These are phyloP conservation scores for Mortierella sp. DNA, from an alignment of 371 early-diverging fungal species.

Conservation along the genomic window DNA sequence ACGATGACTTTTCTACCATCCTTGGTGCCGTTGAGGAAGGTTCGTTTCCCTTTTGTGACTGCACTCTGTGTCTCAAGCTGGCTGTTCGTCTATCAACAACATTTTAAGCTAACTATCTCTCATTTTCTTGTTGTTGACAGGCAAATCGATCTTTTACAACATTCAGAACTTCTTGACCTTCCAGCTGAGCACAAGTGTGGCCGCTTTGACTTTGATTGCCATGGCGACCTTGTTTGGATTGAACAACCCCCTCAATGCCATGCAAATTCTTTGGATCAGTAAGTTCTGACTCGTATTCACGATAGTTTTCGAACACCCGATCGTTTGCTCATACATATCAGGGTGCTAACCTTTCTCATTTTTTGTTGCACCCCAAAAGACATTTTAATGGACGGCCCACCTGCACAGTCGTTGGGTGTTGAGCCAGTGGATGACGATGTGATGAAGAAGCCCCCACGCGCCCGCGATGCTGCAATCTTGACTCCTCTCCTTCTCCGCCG, in stretches of 20 bases:
- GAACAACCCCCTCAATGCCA: constrained; percentile 95
- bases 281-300: constrained; percentile 34
- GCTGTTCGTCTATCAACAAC: neutral
- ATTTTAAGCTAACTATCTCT: neutral
- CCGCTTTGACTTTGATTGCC: constrained; percentile 90
- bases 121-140: constrained; percentile 18
- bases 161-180: constrained; percentile 93
- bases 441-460: constrained; percentile 87
- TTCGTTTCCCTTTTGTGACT: constrained; percentile 14
- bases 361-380: constrained; percentile 61
- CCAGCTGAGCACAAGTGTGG: constrained; percentile 88
- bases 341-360: neutral
- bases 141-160: constrained; percentile 94
- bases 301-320: neutral
- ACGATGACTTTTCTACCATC: constrained; percentile 90
- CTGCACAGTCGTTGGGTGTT: constrained; percentile 92
- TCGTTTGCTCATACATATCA: too few species aligned
- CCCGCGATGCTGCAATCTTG: constrained; percentile 81
- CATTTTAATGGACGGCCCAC: constrained; percentile 95
- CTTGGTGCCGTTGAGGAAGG: constrained; percentile 92
- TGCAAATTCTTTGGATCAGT: constrained; percentile 98
- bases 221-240: constrained; percentile 88
- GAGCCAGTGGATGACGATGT: constrained; percentile 89
- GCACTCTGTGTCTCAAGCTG: neutral
- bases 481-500: constrained; percentile 80